Base-by-base conservation (phyloP, 2,329 filamentous ascomycete genomes). In the Hymenoscyphus occultus region DNA sequence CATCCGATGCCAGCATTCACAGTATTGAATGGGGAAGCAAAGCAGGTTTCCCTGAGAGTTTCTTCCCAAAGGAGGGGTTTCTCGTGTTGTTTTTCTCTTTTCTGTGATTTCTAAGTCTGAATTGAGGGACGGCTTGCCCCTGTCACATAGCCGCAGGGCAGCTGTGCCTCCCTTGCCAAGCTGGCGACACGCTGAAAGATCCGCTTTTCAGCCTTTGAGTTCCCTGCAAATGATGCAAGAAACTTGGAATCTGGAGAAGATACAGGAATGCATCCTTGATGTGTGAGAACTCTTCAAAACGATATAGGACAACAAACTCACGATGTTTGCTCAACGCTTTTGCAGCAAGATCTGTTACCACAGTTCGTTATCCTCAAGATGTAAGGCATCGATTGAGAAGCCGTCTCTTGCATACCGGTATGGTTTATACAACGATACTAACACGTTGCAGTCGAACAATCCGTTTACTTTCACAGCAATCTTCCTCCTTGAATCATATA, bases 181-280 rank as follows among this genome's bases (percentile, higher is more conserved):
- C 19, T 54, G 48, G 22, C 48, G 1, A 28, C 9, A 22, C 48
- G 19, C 48, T 54, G 48, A 22, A 22, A 13, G 22, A 28, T 54
- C 48, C 45, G 45, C 45, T 51, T 51, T 51, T 51, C 19, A 51
- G 48, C 10, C 19, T 54, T 54, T 54, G 13, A 13, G 9, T 28
- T 7, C 48, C 19, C 48, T 13, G n/a, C 12, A 22, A 13, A 28
- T 14, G 19, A 54, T 51, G 19, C 48, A 13, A 54, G 35, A 54
- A 54, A 54, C 48, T 54, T 54, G 48, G 48, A 54, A 54, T 54
- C 48, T 54, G 48, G 10, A 54, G 19, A 54, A 54, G 48, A 28
- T 28, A 28, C 48, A 54, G 19, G 48, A 54, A 54, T 22, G 7
- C 48, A 54, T 13, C 48, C 48, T 54, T 12, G 48, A 54, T 19